Conservation (phyloP, 306 rosid genomes). For the Arachis stenosperma region DNA sequence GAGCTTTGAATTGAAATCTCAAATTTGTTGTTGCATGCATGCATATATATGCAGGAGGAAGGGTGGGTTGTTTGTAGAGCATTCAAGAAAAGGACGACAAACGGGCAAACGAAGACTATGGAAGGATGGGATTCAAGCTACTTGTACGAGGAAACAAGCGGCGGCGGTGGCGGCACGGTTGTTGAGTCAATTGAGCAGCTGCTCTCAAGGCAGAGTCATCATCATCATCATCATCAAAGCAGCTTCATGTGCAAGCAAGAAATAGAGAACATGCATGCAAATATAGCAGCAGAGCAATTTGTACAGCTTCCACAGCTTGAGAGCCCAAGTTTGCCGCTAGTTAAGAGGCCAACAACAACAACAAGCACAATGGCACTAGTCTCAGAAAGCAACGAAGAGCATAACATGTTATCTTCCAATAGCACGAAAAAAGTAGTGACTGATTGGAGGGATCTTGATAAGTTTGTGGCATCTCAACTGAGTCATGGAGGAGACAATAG, state of each 20-base stretch:
- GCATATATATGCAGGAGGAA: slow-evolving; percentile 74
- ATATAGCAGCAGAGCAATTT: slow-evolving; percentile 50
- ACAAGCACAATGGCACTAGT: slow-evolving; percentile 44
- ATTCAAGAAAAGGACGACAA: slow-evolving; percentile 76
- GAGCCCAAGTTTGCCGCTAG: slow-evolving; percentile 68
- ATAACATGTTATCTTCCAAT: slow-evolving; percentile 8
- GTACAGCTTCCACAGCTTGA: slow-evolving; percentile 79
- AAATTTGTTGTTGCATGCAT: too few species aligned
- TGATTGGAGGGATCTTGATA: slow-evolving; percentile 95
- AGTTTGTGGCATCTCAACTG: slow-evolving; percentile 94
- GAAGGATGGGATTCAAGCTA: slow-evolving; percentile 77
- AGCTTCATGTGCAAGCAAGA: slow-evolving; percentile 78
- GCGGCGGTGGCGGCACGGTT: slow-evolving; percentile 38
- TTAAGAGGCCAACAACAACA: slow-evolving; percentile 54
- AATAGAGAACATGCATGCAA: slow-evolving; percentile 55
- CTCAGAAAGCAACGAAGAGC: slow-evolving; percentile 57
- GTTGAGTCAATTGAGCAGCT: slow-evolving; percentile 64
- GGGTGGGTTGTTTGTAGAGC: slow-evolving; percentile 99
- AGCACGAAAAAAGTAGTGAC: slow-evolving; percentile 50
- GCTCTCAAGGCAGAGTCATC: slow-evolving; percentile 49
- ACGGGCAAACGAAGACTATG: slow-evolving; percentile 53
- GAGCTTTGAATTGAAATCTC: too few species aligned
- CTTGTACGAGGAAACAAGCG: slow-evolving; percentile 67
- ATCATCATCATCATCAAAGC: too few species aligned
- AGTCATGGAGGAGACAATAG: slow-evolving; percentile 61